Evolutionary conservation across 805 yeast species (phyloP).

Genomic region (Vanderwaltozyma polyspora): DNA sequence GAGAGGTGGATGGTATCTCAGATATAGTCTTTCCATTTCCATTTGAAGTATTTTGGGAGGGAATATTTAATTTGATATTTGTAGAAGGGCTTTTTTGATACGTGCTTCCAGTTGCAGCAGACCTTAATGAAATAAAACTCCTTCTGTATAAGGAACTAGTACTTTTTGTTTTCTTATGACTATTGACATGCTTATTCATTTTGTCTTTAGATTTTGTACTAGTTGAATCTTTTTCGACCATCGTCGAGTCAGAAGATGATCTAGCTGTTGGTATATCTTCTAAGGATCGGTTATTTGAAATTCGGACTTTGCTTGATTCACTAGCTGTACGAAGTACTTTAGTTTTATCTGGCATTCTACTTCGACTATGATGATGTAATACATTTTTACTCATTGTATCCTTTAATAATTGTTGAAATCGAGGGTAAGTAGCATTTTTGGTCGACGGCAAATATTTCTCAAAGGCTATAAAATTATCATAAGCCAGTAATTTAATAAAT

Average conservation of each 20-base stretch:
- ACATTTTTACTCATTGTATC: slow-evolving; percentile 32
- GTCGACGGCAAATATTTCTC: slow-evolving; percentile 33
- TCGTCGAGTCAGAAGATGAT: slow-evolving; percentile 24
- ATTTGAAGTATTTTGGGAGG: slow-evolving; percentile 6
- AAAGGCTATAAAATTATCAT: slow-evolving; percentile 42
- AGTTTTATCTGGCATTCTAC: slow-evolving; percentile 13
- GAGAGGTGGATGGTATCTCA: slow-evolving; percentile 5
- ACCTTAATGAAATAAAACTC: slow-evolving; percentile 25
- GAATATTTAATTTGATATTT: slow-evolving; percentile 21
- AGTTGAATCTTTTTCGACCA: slow-evolving; percentile 2
- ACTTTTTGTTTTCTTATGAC: slow-evolving; percentile 22
- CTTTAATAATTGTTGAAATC: slow-evolving; percentile 45
- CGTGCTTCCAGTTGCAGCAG: slow-evolving; percentile 10
- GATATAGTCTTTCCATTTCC: background rate
- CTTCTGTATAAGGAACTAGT: slow-evolving; percentile 26
- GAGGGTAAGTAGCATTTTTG: slow-evolving; percentile 41
- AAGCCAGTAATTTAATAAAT: slow-evolving; percentile 57
- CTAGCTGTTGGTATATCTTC: slow-evolving; percentile 8
- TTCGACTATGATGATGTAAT: slow-evolving; percentile 15
- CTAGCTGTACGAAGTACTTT: slow-evolving; percentile 20
- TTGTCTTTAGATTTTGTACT: slow-evolving; percentile 5
- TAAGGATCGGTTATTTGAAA: slow-evolving; percentile 4
- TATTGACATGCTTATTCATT: slow-evolving; percentile 20
- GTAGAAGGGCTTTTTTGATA: slow-evolving; percentile 2
- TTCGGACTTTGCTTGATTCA: slow-evolving; percentile 16